These are phyloP conservation scores for Colletotrichum euphorbiae DNA, from an alignment of 2,329 filamentous ascomycete genomes.

Conservation along the genomic window DNA sequence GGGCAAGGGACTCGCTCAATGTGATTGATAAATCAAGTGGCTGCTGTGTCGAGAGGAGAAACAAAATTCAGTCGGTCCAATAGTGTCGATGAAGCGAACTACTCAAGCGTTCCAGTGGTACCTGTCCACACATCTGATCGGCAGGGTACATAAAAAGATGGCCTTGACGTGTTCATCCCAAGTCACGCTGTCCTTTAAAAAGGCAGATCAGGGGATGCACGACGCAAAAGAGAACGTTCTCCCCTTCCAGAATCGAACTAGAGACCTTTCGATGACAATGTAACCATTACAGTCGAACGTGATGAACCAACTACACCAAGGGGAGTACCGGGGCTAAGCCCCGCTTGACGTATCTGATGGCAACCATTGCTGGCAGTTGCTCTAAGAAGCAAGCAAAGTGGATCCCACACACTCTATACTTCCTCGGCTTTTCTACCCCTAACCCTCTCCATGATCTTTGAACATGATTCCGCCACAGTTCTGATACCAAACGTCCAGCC, in stretches of 20 bases:
- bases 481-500: slow-evolving; percentile 75
- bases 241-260: slow-evolving; percentile 31
- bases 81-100: too few species aligned
- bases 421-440: background rate
- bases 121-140: too few species aligned
- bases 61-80: too few species aligned
- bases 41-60: too few species aligned
- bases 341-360: slow-evolving; percentile 6
- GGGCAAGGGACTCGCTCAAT: too few species aligned
- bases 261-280: slow-evolving; percentile 24
- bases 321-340: slow-evolving; percentile 15
- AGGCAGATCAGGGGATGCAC: background rate
- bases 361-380: accelerated
- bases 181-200: background rate
- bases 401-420: background rate
- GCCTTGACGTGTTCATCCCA: background rate
- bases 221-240: background rate
- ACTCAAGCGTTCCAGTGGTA: too few species aligned
- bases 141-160: too few species aligned
- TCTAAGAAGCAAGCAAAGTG: background rate
- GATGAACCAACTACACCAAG: slow-evolving; percentile 32
- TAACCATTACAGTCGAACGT: slow-evolving; percentile 30
- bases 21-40: too few species aligned
- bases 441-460: background rate
- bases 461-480: background rate